Evolutionary conservation across 2,329 filamentous ascomycete species (phyloP), one percentile per base, ranked within the genome.

Genomic region (Herpotrichia juniperi): DNA sequence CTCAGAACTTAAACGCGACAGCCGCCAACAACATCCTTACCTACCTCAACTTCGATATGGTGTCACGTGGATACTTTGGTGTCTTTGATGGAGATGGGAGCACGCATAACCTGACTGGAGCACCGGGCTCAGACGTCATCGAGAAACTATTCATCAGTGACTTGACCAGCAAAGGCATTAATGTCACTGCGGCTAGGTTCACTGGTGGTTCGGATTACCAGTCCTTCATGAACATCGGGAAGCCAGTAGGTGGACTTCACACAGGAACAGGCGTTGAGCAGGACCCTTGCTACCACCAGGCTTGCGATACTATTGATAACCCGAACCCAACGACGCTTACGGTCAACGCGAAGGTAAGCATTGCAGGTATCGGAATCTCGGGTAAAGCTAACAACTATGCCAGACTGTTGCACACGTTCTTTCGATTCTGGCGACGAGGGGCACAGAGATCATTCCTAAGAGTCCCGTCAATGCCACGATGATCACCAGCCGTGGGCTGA

Each of bases 1-100:
- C 69, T 10, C 57, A 66, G 31, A 59, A 64, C 45, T 62, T 74
- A 16, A 66, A 71, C 28, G 49, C 57, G 3, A 58, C 64, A 1
- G 69, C 71, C 42, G 63, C 65, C 6, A 64, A 66, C 58, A 73
- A 72, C 52, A 73, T 77, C 46, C 66, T 74, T 11, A 64, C 73
- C 1, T 76, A 76, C 53, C 67, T 77, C 8, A 76, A 77, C 67
- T 77, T 76, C 60, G 74, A 77, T 59, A 77, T 77, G 74, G 70
- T 75, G 0, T 69, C 68, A 19, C 67, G 70, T 31, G 73, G 68
- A 9, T 69, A 74, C 58, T 72, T 71, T 53, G 71, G 68, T 11
- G 69, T 75, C 35, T 75, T 75, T 43, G 72, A 75, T 44, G 73
- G 73, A 10, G 71, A 75, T 45, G 73, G 73, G 11, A 67, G 62